These are phyloP conservation scores for Torulaspora delbrueckii DNA, from an alignment of 805 yeast genomes.

Conservation along the genomic window DNA sequence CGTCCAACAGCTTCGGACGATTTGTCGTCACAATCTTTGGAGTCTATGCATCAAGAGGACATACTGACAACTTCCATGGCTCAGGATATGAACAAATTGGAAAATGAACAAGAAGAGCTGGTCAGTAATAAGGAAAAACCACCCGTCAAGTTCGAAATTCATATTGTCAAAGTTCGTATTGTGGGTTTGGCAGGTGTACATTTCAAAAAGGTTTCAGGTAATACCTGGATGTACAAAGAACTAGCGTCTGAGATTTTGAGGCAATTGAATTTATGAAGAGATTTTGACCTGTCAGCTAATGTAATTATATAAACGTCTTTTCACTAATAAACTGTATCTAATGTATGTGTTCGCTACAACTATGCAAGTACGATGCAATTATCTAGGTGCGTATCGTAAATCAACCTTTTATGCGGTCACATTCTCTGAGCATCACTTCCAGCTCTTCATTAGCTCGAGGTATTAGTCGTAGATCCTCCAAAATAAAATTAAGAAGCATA, in stretches of 20 bases:
- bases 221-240: constrained; percentile 91
- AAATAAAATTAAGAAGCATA: constrained; percentile 26
- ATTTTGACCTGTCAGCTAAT: background rate
- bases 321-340: background rate
- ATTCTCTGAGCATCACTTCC: constrained; percentile 12
- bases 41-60: constrained; percentile 36
- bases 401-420: background rate
- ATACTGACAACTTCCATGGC: constrained; percentile 48
- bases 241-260: constrained; percentile 79
- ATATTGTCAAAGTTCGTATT: constrained; percentile 85
- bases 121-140: constrained; percentile 38
- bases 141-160: constrained; percentile 85
- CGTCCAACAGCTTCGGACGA: constrained; percentile 27
- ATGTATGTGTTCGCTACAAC: background rate
- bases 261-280: constrained; percentile 54
- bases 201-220: constrained; percentile 87
- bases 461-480: constrained; percentile 31
- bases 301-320: constrained; percentile 1
- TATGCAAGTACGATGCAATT: too few species aligned
- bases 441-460: constrained; percentile 27
- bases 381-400: too few species aligned
- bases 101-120: constrained; percentile 40
- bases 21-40: constrained; percentile 34
- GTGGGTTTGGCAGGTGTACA: constrained; percentile 91
- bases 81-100: constrained; percentile 57